Evolutionary conservation across 495 filamentous ascomycete genomes (phyloP).

Genomic region (Hypoxylon crocopeplum): DNA sequence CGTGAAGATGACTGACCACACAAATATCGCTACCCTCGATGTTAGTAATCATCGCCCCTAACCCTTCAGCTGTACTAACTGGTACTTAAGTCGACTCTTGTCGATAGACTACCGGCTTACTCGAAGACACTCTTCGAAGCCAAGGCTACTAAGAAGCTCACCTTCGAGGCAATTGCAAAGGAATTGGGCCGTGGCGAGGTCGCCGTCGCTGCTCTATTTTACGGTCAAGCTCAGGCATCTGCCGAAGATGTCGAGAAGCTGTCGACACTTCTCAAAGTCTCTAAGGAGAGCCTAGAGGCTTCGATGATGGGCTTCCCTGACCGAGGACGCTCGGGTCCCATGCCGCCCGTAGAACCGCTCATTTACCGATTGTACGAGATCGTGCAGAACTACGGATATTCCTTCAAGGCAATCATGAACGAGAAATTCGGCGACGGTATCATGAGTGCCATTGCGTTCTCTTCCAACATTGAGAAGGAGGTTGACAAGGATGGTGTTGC

Average conservation of each 20-base stretch:
- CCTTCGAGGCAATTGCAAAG: constrained; percentile 81
- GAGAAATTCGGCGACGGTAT: constrained; percentile 99
- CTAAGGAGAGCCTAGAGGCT: constrained; percentile 60
- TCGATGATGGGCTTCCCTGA: constrained; percentile 80
- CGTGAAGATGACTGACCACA: constrained; percentile 42
- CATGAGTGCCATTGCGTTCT: constrained; percentile 96
- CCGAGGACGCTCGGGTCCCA: constrained; percentile 81
- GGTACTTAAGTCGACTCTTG: constrained; percentile 45
- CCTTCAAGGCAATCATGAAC: constrained; percentile 95
- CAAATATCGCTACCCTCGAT: constrained; percentile 45
- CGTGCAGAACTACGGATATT: constrained; percentile 97
- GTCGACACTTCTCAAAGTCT: constrained; percentile 68
- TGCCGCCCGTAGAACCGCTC: constrained; percentile 93
- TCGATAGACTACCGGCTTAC: constrained; percentile 66
- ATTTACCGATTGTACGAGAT: constrained; percentile 97
- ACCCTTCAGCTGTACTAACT: constrained; percentile 9
- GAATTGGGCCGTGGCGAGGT: constrained; percentile 87
- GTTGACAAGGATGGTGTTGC: constrained; percentile 73
- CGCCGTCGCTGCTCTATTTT: constrained; percentile 90
- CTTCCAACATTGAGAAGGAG: constrained; percentile 96
- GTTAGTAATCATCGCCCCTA: constrained; percentile 31
- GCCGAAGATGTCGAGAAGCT: constrained; percentile 79
- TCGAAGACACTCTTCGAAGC: constrained; percentile 81
- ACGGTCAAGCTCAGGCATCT: constrained; percentile 85
- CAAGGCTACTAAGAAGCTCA: constrained; percentile 76